Percentiles rank a stretch among this genome's conserved stretches.
These are phyloP conservation scores for Pontederia paniculata DNA, from an alignment of 176 grass and related monocot genomes.

Conservation along the genomic window DNA sequence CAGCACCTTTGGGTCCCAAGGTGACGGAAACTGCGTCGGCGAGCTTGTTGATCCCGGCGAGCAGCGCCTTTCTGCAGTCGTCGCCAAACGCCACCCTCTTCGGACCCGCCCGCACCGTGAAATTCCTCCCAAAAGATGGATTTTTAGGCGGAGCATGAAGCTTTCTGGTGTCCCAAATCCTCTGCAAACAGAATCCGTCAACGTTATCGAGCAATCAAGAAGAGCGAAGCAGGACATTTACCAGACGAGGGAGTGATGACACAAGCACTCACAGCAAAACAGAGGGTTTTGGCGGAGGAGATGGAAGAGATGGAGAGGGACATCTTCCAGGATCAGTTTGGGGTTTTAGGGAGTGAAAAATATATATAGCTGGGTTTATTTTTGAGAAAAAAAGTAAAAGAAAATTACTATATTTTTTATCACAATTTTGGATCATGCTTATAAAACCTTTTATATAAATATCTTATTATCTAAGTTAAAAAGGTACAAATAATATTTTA, in stretches of 20 bases:
- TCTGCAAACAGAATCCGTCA: not conserved
- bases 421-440: too few species aligned
- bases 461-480: too few species aligned
- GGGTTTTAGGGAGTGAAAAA: too few species aligned
- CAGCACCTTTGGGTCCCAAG: constrained; percentile 72
- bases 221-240: not conserved
- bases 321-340: too few species aligned
- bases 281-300: not conserved
- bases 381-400: too few species aligned
- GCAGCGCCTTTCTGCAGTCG: constrained; percentile 52
- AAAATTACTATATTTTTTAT: too few species aligned
- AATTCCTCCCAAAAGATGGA: constrained; percentile 3
- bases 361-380: too few species aligned
- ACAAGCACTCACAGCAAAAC: not conserved
- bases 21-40: constrained; percentile 75
- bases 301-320: not conserved
- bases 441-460: too few species aligned
- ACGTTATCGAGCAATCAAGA: not conserved
- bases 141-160: not conserved
- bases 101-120: constrained; percentile 36
- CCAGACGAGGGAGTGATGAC: not conserved
- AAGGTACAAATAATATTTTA: too few species aligned
- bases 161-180: not conserved
- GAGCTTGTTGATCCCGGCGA: constrained; percentile 79
- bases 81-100: constrained; percentile 61